Conservation (phyloP, 805 yeast species). For the Pichia kluyveri region DNA sequence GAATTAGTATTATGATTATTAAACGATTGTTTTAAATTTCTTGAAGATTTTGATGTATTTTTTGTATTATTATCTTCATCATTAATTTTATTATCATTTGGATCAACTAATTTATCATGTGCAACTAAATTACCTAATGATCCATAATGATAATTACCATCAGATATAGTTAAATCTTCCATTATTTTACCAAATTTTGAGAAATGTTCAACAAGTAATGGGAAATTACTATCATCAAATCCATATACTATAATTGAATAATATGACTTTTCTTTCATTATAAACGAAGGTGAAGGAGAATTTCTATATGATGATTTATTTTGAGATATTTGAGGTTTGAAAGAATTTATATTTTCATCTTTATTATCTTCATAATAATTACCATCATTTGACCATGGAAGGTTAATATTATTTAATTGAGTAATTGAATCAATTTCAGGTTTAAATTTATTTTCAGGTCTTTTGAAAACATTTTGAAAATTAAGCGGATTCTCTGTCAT, state of each 20-base stretch:
- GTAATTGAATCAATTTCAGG: neutral
- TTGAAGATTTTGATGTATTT: neutral
- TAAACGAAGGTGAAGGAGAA: neutral
- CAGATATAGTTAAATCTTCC: constrained; percentile 8
- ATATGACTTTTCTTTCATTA: constrained; percentile 25
- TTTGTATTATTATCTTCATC: neutral
- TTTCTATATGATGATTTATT: neutral
- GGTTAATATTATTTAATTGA: neutral
- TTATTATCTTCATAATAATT: neutral
- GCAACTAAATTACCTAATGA: constrained; percentile 1
- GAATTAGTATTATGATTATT: neutral
- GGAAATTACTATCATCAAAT: constrained; percentile 69
- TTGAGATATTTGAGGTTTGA: neutral
- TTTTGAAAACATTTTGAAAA: constrained; percentile 37
- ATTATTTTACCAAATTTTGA: constrained; percentile 10
- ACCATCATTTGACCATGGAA: neutral
- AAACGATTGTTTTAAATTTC: neutral
- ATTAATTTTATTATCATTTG: neutral
- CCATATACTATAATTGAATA: constrained; percentile 81
- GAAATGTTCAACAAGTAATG: constrained; percentile 42
- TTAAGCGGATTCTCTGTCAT: constrained; percentile 33
- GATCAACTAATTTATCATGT: neutral
- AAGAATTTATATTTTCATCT: neutral
- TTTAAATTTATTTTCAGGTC: constrained; percentile 17
- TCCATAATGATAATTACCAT: constrained; percentile 1